These are phyloP conservation scores for Potentilla sterilis DNA, from an alignment of 306 rosid species.

Conservation along the genomic window DNA sequence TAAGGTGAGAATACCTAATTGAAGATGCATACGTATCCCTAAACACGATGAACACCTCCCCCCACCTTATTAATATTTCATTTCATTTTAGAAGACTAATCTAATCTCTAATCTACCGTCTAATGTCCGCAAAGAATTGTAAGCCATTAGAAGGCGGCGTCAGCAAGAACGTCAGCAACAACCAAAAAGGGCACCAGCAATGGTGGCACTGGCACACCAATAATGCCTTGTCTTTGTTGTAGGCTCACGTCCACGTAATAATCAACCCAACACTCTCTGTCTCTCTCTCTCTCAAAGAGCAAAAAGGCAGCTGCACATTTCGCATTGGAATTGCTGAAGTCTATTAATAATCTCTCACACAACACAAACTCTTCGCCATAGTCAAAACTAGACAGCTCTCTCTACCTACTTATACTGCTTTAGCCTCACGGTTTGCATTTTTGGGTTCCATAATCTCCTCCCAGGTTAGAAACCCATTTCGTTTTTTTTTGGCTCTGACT, in stretches of 20 bases:
- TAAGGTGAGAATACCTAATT: not conserved
- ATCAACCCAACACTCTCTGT: not conserved
- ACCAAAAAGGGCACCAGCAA: not conserved
- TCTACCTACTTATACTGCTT: not conserved
- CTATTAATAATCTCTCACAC: not conserved
- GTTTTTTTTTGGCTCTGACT: not conserved
- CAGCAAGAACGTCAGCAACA: conserved; percentile 1
- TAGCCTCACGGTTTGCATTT: not conserved
- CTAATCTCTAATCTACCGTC: not conserved
- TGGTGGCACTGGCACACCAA: not conserved
- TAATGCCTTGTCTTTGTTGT: not conserved
- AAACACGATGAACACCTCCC: not conserved
- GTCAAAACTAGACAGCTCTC: conserved; percentile 21
- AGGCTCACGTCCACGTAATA: not conserved
- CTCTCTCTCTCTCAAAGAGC: not conserved
- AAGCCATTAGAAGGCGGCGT: not conserved
- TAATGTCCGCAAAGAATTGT: not conserved
- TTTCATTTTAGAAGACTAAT: not conserved
- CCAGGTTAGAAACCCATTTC: not conserved
- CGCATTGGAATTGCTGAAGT: not conserved
- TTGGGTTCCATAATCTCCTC: not conserved
- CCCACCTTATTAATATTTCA: not conserved
- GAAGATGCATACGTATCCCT: not conserved
- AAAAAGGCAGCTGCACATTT: not conserved
- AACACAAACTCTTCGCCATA: not conserved